These are phyloP conservation scores for Chloropicon primus DNA, from an alignment of 139 green algal species.

Conservation along the genomic window DNA sequence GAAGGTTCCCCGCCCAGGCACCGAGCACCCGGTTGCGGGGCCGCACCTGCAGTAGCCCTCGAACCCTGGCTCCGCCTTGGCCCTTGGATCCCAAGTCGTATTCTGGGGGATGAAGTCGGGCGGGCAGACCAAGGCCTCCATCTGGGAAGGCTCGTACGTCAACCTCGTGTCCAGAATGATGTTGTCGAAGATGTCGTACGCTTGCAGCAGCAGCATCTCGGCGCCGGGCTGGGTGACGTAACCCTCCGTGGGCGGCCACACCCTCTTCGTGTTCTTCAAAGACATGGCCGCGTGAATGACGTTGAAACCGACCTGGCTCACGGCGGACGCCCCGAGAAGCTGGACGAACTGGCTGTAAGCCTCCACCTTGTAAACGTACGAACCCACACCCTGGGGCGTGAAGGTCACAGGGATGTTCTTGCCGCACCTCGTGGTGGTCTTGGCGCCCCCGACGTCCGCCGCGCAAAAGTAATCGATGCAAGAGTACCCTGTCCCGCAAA, in stretches of 20 bases:
- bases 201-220: background rate
- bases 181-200: background rate
- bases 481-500: background rate
- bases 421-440: background rate
- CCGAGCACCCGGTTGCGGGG: background rate
- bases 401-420: background rate
- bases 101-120: background rate
- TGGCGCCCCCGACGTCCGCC: background rate
- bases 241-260: background rate
- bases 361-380: background rate
- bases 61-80: background rate
- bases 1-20: background rate
- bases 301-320: background rate
- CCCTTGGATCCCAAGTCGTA: background rate
- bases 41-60: background rate
- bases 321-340: background rate
- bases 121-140: background rate
- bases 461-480: background rate
- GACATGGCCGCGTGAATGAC: background rate
- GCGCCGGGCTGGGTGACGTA: background rate
- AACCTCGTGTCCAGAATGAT: background rate
- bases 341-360: background rate
- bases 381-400: background rate
- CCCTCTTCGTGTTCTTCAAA: background rate
- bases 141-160: background rate